Evolutionary conservation across 176 grass and related monocot genomes (phyloP), one percentile per base, ranked within the genome.

Genomic region (Thinopyrum elongatum): DNA sequence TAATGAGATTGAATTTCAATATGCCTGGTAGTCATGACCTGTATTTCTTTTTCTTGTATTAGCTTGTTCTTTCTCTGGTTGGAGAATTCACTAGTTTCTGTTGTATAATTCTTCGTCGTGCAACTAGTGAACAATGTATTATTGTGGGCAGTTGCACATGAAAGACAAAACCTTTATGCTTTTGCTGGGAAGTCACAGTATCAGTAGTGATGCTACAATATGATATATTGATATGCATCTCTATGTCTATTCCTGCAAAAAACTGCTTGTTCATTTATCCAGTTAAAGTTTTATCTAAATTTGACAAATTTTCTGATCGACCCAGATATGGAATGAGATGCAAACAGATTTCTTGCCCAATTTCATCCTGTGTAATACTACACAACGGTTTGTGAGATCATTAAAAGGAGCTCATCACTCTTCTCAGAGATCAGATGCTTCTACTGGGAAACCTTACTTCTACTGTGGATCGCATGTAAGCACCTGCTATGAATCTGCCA

Each of bases 351-450:
- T 98, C 87, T 92, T 98, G 74, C 93, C 96, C 23, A 98, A 95
- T 91, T 98, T 95, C 76, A 90, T 98, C 78, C 76, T 98, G 34
- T 98, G 96, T 85, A 98, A 98, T 89, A 98, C 96, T 61, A 98
- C 96, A 81, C 93, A 95, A 86, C 88, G 96, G 10, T 98, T 98
- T 91, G 90, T 98, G 82, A 84, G 96, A 69, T 95, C 96, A 55
- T 78, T 82, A 84, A 94, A 88, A 79, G 93, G 91, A 89, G 80
- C 86, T 39, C 86, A 87, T 35, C 89, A 95, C 49, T 84, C 89
- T 84, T 87, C 88, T 58, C 90, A 95, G 72, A 94, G 92, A 87
- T 85, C 86, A 87, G 82, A 55, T 77, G 57, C 91, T 86, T 90
- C 88, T 88, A 92, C 78, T 28, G 91, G 82, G 84, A 98, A 92